Conservation (phyloP, 768 basidiomycete species). For the Calocera viscosa region DNA sequence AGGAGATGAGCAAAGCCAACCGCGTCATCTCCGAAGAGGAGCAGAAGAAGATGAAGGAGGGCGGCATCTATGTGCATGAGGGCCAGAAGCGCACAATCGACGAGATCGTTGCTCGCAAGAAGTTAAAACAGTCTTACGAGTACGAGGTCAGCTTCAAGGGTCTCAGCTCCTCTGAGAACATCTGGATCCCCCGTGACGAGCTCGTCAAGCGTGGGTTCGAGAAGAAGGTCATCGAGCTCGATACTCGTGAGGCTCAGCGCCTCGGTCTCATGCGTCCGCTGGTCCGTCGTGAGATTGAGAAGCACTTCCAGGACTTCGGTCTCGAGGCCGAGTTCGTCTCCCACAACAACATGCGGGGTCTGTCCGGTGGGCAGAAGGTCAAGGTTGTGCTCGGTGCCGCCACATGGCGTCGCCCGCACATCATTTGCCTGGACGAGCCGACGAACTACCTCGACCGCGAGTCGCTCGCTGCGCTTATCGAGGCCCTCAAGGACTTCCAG, state of each 20-base stretch:
- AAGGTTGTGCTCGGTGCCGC: constrained; percentile 98
- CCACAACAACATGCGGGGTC: constrained; percentile 98
- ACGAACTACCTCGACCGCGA: constrained; percentile 99
- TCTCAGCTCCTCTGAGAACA: constrained; percentile 92
- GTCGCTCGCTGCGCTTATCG: constrained; percentile 96
- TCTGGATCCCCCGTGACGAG: constrained; percentile 94
- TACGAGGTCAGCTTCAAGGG: constrained; percentile 95
- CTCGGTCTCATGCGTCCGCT: constrained; percentile 90
- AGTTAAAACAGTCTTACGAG: constrained; percentile 98
- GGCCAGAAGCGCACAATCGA: constrained; percentile 93
- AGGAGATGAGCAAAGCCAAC: constrained; percentile 87
- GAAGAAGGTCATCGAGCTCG: constrained; percentile 97
- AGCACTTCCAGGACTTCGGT: constrained; percentile 98
- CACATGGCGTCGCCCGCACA: constrained; percentile 96
- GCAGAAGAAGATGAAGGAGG: constrained; percentile 92
- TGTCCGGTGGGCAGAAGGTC: constrained; percentile 97
- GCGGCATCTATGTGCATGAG: constrained; percentile 69
- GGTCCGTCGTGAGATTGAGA: constrained; percentile 97
- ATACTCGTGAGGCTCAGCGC: constrained; percentile 93
- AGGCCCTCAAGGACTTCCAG: constrained; percentile 94
- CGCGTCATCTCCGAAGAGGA: constrained; percentile 82
- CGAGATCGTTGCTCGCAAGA: constrained; percentile 83
- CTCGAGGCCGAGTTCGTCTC: constrained; percentile 98
- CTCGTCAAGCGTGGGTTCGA: constrained; percentile 97
- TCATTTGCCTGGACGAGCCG: constrained; percentile 94